A percentile compares a stretch with the other conserved stretches of the same genome.
Conservation (phyloP, 1,284 basidiomycete genomes). For the Moniliophthora roreri region DNA sequence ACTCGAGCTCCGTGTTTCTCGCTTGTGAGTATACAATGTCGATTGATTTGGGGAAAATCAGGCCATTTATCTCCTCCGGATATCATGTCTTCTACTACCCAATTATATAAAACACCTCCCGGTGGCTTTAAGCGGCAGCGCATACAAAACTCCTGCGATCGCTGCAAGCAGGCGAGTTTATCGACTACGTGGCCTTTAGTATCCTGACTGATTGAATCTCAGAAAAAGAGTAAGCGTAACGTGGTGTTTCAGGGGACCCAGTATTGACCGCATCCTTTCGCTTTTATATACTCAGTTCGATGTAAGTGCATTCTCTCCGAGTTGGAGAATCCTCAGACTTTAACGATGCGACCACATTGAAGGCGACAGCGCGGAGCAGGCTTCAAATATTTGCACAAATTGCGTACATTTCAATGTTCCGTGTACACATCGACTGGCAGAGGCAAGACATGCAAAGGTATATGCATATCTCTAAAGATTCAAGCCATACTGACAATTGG, state of each 20-base stretch:
- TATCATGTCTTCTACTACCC: background rate
- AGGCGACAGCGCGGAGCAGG: conserved; percentile 1
- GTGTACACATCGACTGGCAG: conserved; percentile 2
- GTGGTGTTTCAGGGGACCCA: background rate
- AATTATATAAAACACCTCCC: background rate
- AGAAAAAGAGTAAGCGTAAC: background rate
- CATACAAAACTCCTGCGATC: background rate
- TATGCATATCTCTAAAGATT: too few relatives aligned
- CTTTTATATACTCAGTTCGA: background rate
- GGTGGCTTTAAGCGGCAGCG: background rate
- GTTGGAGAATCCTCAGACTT: background rate
- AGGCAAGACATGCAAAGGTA: background rate
- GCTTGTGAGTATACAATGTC: background rate
- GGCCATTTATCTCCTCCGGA: too few relatives aligned
- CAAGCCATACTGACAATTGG: too few relatives aligned
- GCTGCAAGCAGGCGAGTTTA: background rate
- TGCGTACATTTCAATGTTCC: background rate
- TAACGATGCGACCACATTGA: background rate
- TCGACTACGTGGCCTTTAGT: background rate
- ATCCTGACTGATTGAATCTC: background rate
- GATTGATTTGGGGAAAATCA: background rate
- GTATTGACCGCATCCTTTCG: background rate
- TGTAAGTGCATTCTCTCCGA: background rate
- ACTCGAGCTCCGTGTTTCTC: background rate
- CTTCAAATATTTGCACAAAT: background rate